Percentiles rank a stretch among this genome's conserved stretches.
phyloP scores from a whole-genome alignment of 768 basidiomycete species.

The Tylopilus rubrobrunneus region DNA sequence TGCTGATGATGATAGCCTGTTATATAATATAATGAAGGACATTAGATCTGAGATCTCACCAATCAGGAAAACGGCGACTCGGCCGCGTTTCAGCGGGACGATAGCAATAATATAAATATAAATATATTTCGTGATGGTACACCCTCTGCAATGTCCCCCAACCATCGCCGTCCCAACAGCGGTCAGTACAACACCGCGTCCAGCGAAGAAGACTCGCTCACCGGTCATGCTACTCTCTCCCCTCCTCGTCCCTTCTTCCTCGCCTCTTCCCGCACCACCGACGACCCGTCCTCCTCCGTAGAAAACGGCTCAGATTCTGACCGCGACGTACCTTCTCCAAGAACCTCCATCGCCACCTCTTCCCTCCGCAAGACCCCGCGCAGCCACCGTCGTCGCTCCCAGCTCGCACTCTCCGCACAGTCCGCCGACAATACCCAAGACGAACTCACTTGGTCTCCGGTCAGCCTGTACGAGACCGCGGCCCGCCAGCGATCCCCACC shows the following conservation, averaged over 20 bases:
- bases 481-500: constrained; percentile 33
- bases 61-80: constrained; percentile 12
- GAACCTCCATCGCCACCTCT: constrained; percentile 11
- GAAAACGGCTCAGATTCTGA: constrained; percentile 32
- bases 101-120: constrained; percentile 2
- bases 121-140: neutral
- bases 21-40: constrained; percentile 6
- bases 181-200: constrained; percentile 15
- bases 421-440: constrained; percentile 10
- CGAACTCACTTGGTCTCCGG: constrained; percentile 15
- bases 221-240: constrained; percentile 15
- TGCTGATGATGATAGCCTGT: too few species aligned
- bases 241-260: constrained; percentile 40
- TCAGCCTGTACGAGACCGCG: constrained; percentile 9
- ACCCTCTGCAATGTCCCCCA: constrained; percentile 10
- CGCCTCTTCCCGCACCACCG: constrained; percentile 14
- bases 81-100: constrained; percentile 2
- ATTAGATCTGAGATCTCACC: constrained; percentile 15
- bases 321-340: constrained; percentile 20
- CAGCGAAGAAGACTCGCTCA: constrained; percentile 27
- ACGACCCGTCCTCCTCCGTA: constrained; percentile 20
- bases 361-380: constrained; percentile 18
- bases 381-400: constrained; percentile 24
- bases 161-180: constrained; percentile 11
- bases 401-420: constrained; percentile 21